Conservation (phyloP, 768 basidiomycete species). For the Lactifluus rugatus region DNA sequence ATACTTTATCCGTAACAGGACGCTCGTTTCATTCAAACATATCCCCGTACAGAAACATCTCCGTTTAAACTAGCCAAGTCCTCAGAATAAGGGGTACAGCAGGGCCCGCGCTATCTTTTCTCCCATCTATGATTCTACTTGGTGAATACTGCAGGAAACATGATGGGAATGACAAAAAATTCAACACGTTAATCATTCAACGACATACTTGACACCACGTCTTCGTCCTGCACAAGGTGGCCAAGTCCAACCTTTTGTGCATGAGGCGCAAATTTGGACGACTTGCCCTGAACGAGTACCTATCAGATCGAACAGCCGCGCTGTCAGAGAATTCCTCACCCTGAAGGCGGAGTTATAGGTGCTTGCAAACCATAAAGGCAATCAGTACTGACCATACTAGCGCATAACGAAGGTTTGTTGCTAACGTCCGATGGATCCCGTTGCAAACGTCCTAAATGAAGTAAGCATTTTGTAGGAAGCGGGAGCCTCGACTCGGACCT, state of each 20-base stretch:
- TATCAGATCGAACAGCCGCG: slow-evolving; percentile 8
- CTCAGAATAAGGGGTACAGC: neutral
- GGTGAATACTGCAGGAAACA: slow-evolving; percentile 30
- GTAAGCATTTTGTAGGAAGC: neutral
- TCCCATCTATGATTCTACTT: slow-evolving; percentile 8
- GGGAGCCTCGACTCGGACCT: slow-evolving; percentile 38
- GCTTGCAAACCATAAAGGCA: neutral
- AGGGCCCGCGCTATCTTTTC: neutral
- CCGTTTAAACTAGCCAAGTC: neutral
- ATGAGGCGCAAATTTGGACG: slow-evolving; percentile 87
- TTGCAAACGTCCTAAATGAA: slow-evolving; percentile 68
- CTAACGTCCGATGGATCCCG: slow-evolving; percentile 84
- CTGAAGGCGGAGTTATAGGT: neutral
- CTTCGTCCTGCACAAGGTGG: slow-evolving; percentile 80
- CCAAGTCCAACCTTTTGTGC: slow-evolving; percentile 86
- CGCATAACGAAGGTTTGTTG: slow-evolving; percentile 86
- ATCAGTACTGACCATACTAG: slow-evolving; percentile 67
- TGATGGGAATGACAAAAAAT: neutral
- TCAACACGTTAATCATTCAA: neutral
- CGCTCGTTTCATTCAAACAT: neutral
- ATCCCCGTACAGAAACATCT: neutral
- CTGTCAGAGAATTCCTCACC: slow-evolving; percentile 7
- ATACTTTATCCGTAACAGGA: neutral
- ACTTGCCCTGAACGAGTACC: slow-evolving; percentile 56
- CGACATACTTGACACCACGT: slow-evolving; percentile 77